These are phyloP conservation scores for Alternaria sp. DNA, from an alignment of 2,329 filamentous ascomycete genomes.

Conservation along the genomic window DNA sequence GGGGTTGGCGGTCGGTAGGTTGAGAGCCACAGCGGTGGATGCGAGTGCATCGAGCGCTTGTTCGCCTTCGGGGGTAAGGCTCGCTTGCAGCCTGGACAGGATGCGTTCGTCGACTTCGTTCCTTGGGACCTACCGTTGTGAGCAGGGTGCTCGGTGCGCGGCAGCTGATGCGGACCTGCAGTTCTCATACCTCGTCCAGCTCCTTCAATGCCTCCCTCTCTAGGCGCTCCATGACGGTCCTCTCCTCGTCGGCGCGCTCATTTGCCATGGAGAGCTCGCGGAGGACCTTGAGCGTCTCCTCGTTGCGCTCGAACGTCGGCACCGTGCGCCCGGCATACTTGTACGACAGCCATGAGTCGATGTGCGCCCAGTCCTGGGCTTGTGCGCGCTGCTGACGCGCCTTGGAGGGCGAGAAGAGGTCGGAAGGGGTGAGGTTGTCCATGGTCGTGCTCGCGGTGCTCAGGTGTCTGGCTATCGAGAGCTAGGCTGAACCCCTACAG, in stretches of 20 bases:
- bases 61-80: conserved; percentile 38
- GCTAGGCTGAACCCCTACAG: conserved; percentile 1
- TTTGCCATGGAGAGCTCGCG: conserved; percentile 77
- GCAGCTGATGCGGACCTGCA: conserved; percentile 16
- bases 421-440: conserved; percentile 48
- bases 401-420: conserved; percentile 66
- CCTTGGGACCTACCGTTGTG: conserved; percentile 24
- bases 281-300: conserved; percentile 78
- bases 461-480: background rate
- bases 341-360: conserved; percentile 78
- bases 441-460: conserved; percentile 22
- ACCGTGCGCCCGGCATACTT: conserved; percentile 70
- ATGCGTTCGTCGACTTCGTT: conserved; percentile 33
- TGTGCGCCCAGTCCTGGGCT: conserved; percentile 88
- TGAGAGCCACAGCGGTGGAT: conserved; percentile 45
- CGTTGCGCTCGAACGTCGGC: conserved; percentile 84
- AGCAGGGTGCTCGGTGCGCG: conserved; percentile 11
- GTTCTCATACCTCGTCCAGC: conserved; percentile 49
- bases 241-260: conserved; percentile 77
- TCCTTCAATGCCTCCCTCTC: conserved; percentile 66
- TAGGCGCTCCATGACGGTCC: conserved; percentile 61
- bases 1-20: conserved; percentile 36
- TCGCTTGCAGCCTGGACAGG: conserved; percentile 26
- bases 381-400: conserved; percentile 78
- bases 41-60: conserved; percentile 46